Conservation (phyloP, 352 stramenopile species). For the Globisporangium recalcitrans region DNA sequence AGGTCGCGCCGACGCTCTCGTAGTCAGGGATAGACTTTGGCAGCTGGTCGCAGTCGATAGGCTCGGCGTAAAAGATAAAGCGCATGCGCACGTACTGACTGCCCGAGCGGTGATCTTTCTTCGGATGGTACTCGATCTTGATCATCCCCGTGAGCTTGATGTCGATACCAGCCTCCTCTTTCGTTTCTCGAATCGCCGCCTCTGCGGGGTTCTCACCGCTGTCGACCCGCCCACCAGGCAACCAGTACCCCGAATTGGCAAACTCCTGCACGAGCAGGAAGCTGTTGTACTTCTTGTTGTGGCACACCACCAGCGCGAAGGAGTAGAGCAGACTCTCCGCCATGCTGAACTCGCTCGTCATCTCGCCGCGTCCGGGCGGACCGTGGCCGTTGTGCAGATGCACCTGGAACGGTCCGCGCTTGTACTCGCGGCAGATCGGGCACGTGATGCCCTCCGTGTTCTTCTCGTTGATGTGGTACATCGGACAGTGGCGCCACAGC, state of each 20-base stretch:
- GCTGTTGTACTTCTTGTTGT: conserved; percentile 78
- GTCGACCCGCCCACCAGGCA: conserved; percentile 74
- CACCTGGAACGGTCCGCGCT: conserved; percentile 74
- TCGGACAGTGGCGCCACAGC: conserved; percentile 76
- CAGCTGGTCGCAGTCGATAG: conserved; percentile 65
- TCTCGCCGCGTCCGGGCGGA: conserved; percentile 66
- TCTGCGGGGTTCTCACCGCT: conserved; percentile 69
- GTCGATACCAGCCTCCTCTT: conserved; percentile 80
- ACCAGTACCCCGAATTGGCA: conserved; percentile 81
- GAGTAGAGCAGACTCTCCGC: conserved; percentile 68
- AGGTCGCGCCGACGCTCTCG: conserved; percentile 76
- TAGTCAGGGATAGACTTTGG: conserved; percentile 88
- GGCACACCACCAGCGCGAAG: conserved; percentile 80
- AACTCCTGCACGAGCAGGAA: conserved; percentile 86
- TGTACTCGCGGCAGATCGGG: conserved; percentile 64
- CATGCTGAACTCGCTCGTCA: conserved; percentile 81
- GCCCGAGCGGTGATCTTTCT: conserved; percentile 63
- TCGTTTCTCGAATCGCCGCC: conserved; percentile 81
- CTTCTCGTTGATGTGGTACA: conserved; percentile 86
- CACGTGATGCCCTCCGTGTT: conserved; percentile 67
- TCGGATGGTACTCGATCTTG: conserved; percentile 84
- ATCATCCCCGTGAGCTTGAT: conserved; percentile 73
- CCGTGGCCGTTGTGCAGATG: conserved; percentile 84
- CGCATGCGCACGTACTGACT: conserved; percentile 82
- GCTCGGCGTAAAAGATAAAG: conserved; percentile 82